A percentile compares a stretch with the other conserved stretches of the same genome.
phyloP scores from a whole-genome alignment of 2,329 filamentous ascomycete species.

The Scedosporium boydii region DNA sequence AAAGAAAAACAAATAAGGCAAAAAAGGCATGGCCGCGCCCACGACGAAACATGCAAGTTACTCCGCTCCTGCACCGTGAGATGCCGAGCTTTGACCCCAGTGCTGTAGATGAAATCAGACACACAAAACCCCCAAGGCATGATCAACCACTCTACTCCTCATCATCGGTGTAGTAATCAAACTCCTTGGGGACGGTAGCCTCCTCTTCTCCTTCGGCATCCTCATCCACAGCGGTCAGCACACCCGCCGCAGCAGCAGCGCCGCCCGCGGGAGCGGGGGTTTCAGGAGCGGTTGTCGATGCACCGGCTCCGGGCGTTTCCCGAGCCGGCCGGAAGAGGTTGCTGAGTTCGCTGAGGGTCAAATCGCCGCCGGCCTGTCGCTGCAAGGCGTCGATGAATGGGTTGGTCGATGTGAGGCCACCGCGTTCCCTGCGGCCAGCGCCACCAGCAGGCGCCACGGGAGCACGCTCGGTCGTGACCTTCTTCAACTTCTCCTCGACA shows the following conservation, averaged over 20 bases:
- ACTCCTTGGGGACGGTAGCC: conserved; percentile 59
- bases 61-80: not conserved
- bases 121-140: too few species aligned
- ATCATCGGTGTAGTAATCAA: conserved; percentile 68
- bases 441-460: conserved; percentile 36
- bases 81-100: not conserved
- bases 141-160: conserved; percentile 29
- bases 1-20: not conserved
- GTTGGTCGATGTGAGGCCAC: conserved; percentile 21
- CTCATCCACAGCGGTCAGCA: conserved; percentile 81
- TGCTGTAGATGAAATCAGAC: not conserved
- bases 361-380: conserved; percentile 22
- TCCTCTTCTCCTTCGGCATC: conserved; percentile 67
- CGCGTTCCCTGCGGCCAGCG: conserved; percentile 20
- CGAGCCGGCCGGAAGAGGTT: conserved; percentile 6
- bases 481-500: conserved; percentile 89
- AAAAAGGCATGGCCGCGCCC: too few species aligned
- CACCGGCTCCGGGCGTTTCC: conserved; percentile 7
- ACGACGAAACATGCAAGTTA: too few species aligned
- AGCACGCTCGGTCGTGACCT: conserved; percentile 55
- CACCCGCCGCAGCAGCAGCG: conserved; percentile 61
- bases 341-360: conserved; percentile 16
- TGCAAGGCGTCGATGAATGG: conserved; percentile 33
- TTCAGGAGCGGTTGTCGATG: conserved; percentile 12
- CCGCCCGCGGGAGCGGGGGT: conserved; percentile 25